phyloP scores from a whole-genome alignment of 768 basidiomycete genomes.

The Pholiota microspora region DNA sequence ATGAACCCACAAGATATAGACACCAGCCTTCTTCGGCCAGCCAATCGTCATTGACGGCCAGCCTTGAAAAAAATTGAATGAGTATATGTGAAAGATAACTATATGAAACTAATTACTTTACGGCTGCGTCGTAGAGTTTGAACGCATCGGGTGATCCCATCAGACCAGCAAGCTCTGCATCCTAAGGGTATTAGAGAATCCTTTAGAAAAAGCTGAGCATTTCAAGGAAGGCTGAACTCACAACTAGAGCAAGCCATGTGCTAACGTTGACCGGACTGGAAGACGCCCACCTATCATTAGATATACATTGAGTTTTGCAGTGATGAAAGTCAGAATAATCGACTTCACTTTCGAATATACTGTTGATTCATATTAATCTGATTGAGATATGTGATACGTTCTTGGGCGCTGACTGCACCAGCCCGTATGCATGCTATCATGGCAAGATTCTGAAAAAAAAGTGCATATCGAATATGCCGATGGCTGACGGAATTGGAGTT shows the following conservation, averaged over 20 bases:
- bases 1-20: conserved; percentile 52
- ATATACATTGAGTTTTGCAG: neutral
- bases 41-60: conserved; percentile 69
- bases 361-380: conserved; percentile 62
- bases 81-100: neutral
- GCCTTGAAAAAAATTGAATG: conserved; percentile 28
- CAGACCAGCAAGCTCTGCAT: conserved; percentile 68
- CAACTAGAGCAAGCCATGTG: conserved; percentile 68
- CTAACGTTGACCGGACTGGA: conserved; percentile 68
- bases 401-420: conserved; percentile 33
- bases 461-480: conserved; percentile 62
- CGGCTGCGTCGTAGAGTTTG: conserved; percentile 66
- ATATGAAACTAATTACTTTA: conserved; percentile 41
- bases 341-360: conserved; percentile 55
- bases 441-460: conserved; percentile 72
- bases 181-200: conserved; percentile 46
- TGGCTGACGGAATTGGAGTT: conserved; percentile 40
- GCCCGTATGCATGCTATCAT: conserved; percentile 58
- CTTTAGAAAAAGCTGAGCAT: neutral
- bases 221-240: conserved; percentile 26
- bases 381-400: conserved; percentile 40
- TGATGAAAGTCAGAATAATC: conserved; percentile 4
- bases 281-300: conserved; percentile 55
- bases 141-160: conserved; percentile 55
- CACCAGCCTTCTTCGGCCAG: conserved; percentile 71